Evolutionary conservation across 2,329 filamentous ascomycete genomes (phyloP).

Genomic region (Taxawa tesnikishii): DNA sequence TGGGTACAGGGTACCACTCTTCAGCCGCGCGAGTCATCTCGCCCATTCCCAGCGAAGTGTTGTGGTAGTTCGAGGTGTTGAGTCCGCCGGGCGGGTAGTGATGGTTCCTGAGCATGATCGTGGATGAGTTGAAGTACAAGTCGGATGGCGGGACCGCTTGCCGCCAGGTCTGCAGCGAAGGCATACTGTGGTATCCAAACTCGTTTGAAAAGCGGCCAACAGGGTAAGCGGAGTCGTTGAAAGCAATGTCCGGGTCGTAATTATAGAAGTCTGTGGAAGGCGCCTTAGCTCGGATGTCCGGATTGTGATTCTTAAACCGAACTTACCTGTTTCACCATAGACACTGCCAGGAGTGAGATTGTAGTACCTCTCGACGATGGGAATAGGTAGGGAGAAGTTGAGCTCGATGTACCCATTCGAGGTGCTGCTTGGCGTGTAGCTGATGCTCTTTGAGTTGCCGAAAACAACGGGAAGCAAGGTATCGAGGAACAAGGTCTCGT

Average conservation of each 20-base stretch:
- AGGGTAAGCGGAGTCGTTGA: conserved; percentile 43
- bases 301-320: not conserved
- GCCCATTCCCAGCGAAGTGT: conserved; percentile 32
- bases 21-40: conserved; percentile 48
- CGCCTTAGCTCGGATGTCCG: not conserved
- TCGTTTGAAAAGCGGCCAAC: conserved; percentile 50
- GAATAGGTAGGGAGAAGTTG: conserved; percentile 37
- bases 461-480: conserved; percentile 44
- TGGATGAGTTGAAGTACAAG: conserved; percentile 45
- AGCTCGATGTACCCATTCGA: conserved; percentile 46
- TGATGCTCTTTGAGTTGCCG: conserved; percentile 46
- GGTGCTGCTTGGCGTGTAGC: conserved; percentile 48
- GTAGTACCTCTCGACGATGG: conserved; percentile 44
- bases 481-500: conserved; percentile 46
- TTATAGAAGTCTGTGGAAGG: conserved; percentile 39
- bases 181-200: conserved; percentile 53
- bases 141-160: conserved; percentile 39
- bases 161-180: conserved; percentile 45
- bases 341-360: conserved; percentile 40
- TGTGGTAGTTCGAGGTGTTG: conserved; percentile 32
- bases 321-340: conserved; percentile 42
- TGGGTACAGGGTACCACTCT: conserved; percentile 44
- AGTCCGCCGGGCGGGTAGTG: conserved; percentile 42
- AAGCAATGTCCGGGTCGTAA: conserved; percentile 40
- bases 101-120: conserved; percentile 45